Conservation (phyloP, 192 early-diverging fungal genomes). For the Dissophora globulifera region DNA sequence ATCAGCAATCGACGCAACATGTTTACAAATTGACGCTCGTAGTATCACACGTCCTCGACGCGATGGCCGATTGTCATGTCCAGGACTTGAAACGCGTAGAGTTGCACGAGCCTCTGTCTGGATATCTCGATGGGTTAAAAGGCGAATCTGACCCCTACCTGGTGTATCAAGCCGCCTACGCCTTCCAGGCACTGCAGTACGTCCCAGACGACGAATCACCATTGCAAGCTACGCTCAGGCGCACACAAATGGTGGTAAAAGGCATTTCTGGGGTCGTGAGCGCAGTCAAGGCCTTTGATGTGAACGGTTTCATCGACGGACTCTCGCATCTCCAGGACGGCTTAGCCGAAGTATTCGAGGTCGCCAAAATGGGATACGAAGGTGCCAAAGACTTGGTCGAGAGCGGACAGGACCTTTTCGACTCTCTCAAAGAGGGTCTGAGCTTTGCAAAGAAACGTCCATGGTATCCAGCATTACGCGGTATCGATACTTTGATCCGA, state of each 20-base stretch:
- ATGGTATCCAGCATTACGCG: conserved; percentile 13
- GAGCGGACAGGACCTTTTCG: conserved; percentile 2
- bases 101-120: background rate
- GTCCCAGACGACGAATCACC: background rate
- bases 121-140: conserved; percentile 6
- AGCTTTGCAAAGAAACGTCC: background rate
- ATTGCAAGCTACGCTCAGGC: background rate
- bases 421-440: background rate
- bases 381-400: background rate
- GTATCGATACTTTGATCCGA: background rate
- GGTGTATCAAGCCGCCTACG: conserved; percentile 13
- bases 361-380: background rate
- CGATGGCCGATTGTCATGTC: conserved; percentile 5
- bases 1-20: background rate
- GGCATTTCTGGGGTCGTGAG: conserved; percentile 1
- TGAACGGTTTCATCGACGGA: conserved; percentile 1
- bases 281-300: conserved; percentile 3
- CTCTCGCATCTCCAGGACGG: conserved; percentile 1
- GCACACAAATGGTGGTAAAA: background rate
- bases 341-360: background rate
- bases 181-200: background rate
- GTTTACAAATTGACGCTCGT: background rate
- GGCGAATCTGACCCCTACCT: background rate
- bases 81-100: conserved; percentile 2
- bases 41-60: conserved; percentile 6